These are phyloP conservation scores for Collybia mongolica DNA, from an alignment of 768 basidiomycete genomes.

Conservation along the genomic window DNA sequence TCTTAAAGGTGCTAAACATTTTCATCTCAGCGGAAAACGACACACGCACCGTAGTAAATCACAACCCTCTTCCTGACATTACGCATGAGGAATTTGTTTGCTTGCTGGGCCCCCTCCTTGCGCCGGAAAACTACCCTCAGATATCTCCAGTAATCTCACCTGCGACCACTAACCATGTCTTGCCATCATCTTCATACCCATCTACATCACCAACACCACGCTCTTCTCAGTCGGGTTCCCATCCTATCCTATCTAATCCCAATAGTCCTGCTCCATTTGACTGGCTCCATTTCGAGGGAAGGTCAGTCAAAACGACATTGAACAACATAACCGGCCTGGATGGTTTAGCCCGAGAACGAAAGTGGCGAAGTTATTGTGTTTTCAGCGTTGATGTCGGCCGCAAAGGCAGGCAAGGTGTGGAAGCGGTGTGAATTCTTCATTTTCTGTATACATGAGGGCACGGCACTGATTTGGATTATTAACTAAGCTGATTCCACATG, in stretches of 20 bases:
- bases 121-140: conserved; percentile 71
- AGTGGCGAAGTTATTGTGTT: conserved; percentile 81
- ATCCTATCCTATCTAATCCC: conserved; percentile 34
- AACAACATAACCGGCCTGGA: conserved; percentile 79
- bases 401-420: conserved; percentile 71
- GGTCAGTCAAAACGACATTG: conserved; percentile 76
- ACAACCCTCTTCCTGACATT: conserved; percentile 85
- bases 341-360: conserved; percentile 77
- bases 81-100: conserved; percentile 86
- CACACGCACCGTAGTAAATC: conserved; percentile 73
- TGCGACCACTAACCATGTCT: conserved; percentile 23
- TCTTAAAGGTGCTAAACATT: conserved; percentile 1
- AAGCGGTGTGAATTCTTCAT: conserved; percentile 56
- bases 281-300: conserved; percentile 85
- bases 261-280: conserved; percentile 78
- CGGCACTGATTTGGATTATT: conserved; percentile 9
- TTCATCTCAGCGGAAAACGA: conserved; percentile 48
- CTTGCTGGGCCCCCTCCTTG: conserved; percentile 75
- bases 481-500: conserved; percentile 73
- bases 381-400: conserved; percentile 80
- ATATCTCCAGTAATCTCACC: conserved; percentile 27
- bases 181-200: conserved; percentile 34
- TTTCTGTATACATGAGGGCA: conserved; percentile 1
- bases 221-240: conserved; percentile 27
- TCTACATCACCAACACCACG: conserved; percentile 31